Base-by-base conservation (phyloP, 768 basidiomycete species). In the Mycena maculata region DNA sequence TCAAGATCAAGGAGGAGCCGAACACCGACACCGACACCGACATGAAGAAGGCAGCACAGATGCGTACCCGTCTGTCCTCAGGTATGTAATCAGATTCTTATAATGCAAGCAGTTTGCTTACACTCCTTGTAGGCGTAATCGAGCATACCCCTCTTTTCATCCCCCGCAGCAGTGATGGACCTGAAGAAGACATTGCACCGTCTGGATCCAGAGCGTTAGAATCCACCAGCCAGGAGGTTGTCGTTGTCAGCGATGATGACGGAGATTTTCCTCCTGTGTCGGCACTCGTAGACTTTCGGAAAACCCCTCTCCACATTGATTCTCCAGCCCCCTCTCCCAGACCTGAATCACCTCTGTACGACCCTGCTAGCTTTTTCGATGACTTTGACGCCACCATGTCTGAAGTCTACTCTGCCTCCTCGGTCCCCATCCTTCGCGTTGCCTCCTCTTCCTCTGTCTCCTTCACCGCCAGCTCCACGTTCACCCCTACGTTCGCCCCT, bases 1-100 rank as follows among this genome's bases (percentile, higher is more conserved):
- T 36, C 22, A 60, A 31, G 28, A 4, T 25, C 23, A 33, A 60
- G 31, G 33, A 63, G 0, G 53, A 63, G 22, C 13, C n/a, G n/a
- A 36, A 7, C 33, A 36, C 13, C 13, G 33, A 36, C 33, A n/a
- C n/a, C n/a, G 33, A 36, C 13, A 36, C 54, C 6, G 63, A 65
- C 41, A 65, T 65, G 63, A 30, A 30, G 1, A 20, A 58, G 7
- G 63, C 63, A 0, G 63, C 63, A 4, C 58, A 58, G 39, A 41
- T 16, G n/a, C 15, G 63, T 30, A 54, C 63, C 3, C 56, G 58
- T 11, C 31, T 60, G 0, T 18, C 41, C 13, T 38, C 57, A 3
- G 64, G 64, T 65, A 22, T 13, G 44, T 27, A 8, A 20, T 3
- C 8, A 4, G 3, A 2, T 2, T 15, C 3, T 15, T 18, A 18